Conservation (phyloP, 2,329 filamentous ascomycete species). For the Ophiostoma pallidulum region DNA sequence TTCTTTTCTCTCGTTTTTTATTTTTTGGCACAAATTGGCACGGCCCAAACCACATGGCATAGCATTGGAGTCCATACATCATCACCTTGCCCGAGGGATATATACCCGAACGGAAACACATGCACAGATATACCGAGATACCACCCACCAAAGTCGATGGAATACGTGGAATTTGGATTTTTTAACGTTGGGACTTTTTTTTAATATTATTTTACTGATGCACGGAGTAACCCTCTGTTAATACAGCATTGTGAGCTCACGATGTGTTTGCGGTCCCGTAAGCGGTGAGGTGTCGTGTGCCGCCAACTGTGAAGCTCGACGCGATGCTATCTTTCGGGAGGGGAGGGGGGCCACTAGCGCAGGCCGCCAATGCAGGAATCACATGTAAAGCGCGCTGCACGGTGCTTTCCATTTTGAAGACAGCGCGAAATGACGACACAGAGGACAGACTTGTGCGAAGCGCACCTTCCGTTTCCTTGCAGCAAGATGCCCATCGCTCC, state of each 20-base stretch:
- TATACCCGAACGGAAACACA: not conserved
- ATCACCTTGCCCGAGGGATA: too few relatives aligned
- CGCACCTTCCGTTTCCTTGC: not conserved
- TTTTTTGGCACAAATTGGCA: conserved; percentile 9
- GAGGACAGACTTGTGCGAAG: conserved; percentile 1
- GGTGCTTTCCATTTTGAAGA: not conserved
- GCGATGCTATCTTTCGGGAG: too few relatives aligned
- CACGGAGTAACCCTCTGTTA: not conserved
- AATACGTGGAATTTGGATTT: conserved; percentile 2
- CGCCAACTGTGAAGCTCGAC: too few relatives aligned
- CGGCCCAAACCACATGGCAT: conserved; percentile 4
- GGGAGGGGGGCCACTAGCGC: not conserved
- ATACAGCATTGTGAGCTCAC: not conserved
- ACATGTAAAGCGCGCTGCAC: conserved; percentile 5
- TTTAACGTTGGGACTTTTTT: not conserved
- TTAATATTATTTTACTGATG: too few relatives aligned
- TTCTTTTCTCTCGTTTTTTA: not conserved
- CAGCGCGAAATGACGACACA: conserved; percentile 9
- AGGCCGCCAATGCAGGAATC: not conserved
- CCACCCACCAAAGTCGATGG: conserved; percentile 2
- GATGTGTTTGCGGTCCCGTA: too few relatives aligned
- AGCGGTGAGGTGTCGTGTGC: too few relatives aligned
- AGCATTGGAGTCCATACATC: conserved; percentile 9
- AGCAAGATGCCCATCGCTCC: not conserved
- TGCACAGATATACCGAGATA: conserved; percentile 7